These are phyloP conservation scores for Mycena amicta DNA, from an alignment of 768 basidiomycete species.

Conservation along the genomic window DNA sequence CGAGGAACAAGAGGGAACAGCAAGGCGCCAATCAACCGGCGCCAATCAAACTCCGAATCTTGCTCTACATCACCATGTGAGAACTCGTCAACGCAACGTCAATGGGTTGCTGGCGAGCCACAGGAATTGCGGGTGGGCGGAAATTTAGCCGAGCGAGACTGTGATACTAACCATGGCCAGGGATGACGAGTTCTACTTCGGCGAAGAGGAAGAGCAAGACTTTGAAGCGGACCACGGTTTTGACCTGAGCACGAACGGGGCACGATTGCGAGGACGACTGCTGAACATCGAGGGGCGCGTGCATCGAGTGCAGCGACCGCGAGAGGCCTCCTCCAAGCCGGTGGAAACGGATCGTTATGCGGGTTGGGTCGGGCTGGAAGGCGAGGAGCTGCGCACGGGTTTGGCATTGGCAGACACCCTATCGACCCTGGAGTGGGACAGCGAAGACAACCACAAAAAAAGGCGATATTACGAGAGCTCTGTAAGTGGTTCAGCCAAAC, in stretches of 20 bases:
- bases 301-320: too few species aligned
- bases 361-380: neutral
- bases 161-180: too few species aligned
- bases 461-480: neutral
- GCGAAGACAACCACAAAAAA: neutral
- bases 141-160: too few species aligned
- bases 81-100: too few species aligned
- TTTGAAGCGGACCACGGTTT: neutral
- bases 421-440: neutral
- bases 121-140: too few species aligned
- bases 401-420: neutral
- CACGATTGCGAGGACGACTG: neutral
- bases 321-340: too few species aligned
- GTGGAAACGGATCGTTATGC: neutral
- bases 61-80: too few species aligned
- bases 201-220: neutral
- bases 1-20: too few species aligned
- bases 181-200: neutral
- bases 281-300: neutral
- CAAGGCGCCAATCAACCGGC: too few species aligned
- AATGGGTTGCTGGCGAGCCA: too few species aligned
- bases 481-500: too few species aligned
- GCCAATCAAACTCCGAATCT: too few species aligned
- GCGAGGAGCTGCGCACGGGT: neutral
- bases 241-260: neutral